phyloP scores from a whole-genome alignment of 768 basidiomycete species.

The Russula olivacea region DNA sequence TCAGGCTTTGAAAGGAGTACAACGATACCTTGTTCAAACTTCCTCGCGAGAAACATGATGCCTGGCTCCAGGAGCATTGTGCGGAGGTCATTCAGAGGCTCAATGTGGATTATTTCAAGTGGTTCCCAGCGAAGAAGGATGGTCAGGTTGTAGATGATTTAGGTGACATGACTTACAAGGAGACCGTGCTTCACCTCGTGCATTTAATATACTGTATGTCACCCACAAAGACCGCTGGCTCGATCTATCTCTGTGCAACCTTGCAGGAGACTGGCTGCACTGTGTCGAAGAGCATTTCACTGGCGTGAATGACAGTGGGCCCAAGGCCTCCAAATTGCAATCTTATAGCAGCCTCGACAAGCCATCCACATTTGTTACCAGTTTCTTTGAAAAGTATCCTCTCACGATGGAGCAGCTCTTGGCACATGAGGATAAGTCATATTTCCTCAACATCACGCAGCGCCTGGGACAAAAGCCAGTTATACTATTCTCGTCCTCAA shows the following conservation, averaged over 20 bases:
- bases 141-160: conserved; percentile 78
- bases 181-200: conserved; percentile 86
- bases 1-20: conserved; percentile 99
- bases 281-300: conserved; percentile 94
- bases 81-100: conserved; percentile 87
- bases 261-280: conserved; percentile 95
- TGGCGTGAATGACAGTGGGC: conserved; percentile 68
- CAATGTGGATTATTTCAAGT: conserved; percentile 94
- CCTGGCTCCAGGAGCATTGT: conserved; percentile 82
- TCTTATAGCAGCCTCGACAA: conserved; percentile 82
- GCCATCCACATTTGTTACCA: conserved; percentile 66
- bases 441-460: conserved; percentile 93
- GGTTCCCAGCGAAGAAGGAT: conserved; percentile 97
- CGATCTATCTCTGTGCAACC: conserved; percentile 83
- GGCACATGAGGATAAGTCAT: conserved; percentile 89
- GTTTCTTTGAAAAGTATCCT: conserved; percentile 83
- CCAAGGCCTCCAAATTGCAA: conserved; percentile 77
- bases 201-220: conserved; percentile 94
- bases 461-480: conserved; percentile 98
- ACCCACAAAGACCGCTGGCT: conserved; percentile 89
- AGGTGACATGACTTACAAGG: conserved; percentile 98
- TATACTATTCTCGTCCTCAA: too few relatives aligned
- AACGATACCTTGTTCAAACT: conserved; percentile 94
- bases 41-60: conserved; percentile 88
- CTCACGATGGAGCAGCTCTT: conserved; percentile 80